A percentile compares a stretch with the other conserved stretches of the same genome.
Evolutionary conservation across 805 yeast species (phyloP).

Genomic region (Teunomyces aglyptinius): DNA sequence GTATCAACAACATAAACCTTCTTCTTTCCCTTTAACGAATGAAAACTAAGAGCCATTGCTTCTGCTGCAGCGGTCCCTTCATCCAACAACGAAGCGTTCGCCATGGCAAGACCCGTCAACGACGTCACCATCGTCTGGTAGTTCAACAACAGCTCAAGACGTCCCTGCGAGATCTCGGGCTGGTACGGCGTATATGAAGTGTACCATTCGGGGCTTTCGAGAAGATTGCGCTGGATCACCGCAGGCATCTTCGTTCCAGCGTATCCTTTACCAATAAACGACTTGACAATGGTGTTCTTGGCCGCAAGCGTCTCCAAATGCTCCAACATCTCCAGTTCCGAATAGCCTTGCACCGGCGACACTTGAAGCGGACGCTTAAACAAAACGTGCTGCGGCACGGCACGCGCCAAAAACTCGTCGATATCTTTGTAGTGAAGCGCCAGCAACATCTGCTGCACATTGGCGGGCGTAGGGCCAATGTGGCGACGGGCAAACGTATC

Average conservation of each 20-base stretch:
- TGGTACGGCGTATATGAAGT: conserved; percentile 98
- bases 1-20: conserved; percentile 67
- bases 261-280: conserved; percentile 92
- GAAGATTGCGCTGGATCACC: conserved; percentile 85
- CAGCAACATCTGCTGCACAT: conserved; percentile 64
- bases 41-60: conserved; percentile 85
- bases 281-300: conserved; percentile 69
- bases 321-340: conserved; percentile 77
- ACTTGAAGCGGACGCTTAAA: conserved; percentile 65
- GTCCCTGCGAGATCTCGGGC: conserved; percentile 96
- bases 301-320: conserved; percentile 67
- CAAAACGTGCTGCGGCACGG: conserved; percentile 76
- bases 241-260: conserved; percentile 88
- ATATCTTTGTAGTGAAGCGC: conserved; percentile 65
- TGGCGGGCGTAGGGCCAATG: conserved; percentile 71
- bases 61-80: conserved; percentile 98
- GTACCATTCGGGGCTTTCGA: conserved; percentile 98
- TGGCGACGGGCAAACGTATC: conserved; percentile 92
- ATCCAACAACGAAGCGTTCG: conserved; percentile 91
- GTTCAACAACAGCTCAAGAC: conserved; percentile 85
- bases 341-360: conserved; percentile 67
- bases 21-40: conserved; percentile 65
- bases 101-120: conserved; percentile 89
- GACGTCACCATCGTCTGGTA: conserved; percentile 91
- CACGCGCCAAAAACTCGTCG: conserved; percentile 65